Evolutionary conservation across 257 asterid species (phyloP).

Genomic region (Striga asiatica): DNA sequence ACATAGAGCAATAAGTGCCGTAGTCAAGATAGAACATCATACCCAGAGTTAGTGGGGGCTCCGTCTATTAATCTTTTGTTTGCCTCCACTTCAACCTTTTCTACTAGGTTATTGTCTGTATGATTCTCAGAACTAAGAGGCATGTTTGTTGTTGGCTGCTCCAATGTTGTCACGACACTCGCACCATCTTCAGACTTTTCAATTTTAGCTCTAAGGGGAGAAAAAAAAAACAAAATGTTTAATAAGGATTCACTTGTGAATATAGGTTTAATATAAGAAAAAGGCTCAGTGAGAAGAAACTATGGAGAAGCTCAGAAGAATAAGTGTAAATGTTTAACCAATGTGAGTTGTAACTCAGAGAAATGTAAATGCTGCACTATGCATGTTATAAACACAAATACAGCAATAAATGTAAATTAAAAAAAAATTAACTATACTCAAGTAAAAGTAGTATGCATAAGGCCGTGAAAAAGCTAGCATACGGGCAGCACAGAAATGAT

Average conservation of each 20-base stretch:
- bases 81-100: slow-evolving; percentile 32
- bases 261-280: neutral
- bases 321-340: neutral
- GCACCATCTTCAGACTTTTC: slow-evolving; percentile 52
- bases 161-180: slow-evolving; percentile 28
- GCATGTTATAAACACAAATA: neutral
- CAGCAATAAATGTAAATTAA: neutral
- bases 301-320: neutral
- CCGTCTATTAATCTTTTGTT: slow-evolving; percentile 43
- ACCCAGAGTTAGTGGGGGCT: slow-evolving; percentile 33
- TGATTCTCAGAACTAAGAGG: slow-evolving; percentile 31
- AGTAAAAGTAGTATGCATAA: neutral
- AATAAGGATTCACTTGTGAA: slow-evolving; percentile 12
- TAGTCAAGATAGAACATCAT: slow-evolving; percentile 9
- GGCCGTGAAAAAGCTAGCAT: neutral
- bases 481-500: neutral
- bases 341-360: neutral
- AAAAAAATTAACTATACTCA: neutral
- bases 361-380: neutral
- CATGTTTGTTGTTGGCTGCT: slow-evolving; percentile 22
- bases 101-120: slow-evolving; percentile 32
- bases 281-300: neutral
- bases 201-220: slow-evolving; percentile 43
- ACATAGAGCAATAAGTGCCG: slow-evolving; percentile 2
- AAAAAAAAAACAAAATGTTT: slow-evolving; percentile 7